A percentile compares a stretch with the other conserved stretches of the same genome.
phyloP scores from a whole-genome alignment of 2,329 filamentous ascomycete genomes.

The Sarocladium strictum region DNA sequence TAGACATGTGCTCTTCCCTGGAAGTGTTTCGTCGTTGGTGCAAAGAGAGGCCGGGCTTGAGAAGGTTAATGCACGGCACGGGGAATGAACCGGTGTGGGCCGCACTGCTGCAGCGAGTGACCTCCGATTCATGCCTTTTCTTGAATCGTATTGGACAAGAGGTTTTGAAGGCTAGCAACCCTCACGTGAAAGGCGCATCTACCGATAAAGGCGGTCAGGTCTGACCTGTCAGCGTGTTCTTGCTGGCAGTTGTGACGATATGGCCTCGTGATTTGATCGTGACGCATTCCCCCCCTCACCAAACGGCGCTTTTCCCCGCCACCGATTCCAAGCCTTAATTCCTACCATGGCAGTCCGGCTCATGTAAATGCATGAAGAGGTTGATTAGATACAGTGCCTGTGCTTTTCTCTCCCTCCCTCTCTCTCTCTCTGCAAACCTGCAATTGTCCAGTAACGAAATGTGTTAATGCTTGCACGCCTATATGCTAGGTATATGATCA shows the following conservation, averaged over 20 bases:
- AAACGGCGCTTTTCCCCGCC: not conserved
- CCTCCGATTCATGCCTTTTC: constrained; percentile 3
- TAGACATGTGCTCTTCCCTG: no score
- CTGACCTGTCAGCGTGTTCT: not conserved
- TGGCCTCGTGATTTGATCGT: not conserved
- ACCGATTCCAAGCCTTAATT: not conserved
- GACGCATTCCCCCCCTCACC: not conserved
- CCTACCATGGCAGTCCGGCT: not conserved
- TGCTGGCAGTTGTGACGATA: not conserved
- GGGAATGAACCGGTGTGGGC: not conserved
- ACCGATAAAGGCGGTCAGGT: constrained; percentile 7
- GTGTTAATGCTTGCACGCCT: no score
- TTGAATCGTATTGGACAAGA: not conserved
- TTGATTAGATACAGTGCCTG: not conserved
- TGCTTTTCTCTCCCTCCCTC: not conserved
- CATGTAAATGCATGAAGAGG: not conserved
- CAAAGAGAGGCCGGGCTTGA: no score
- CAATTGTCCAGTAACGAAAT: no score
- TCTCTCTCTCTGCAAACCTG: not conserved
- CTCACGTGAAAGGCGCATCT: not conserved
- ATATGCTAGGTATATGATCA: no score
- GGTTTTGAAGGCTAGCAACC: not conserved
- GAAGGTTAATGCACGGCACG: no score
- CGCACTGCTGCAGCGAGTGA: not conserved
- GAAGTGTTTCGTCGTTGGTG: no score